These are phyloP conservation scores for Stachybotrys echinatus DNA, from an alignment of 2,329 filamentous ascomycete species.

Conservation along the genomic window DNA sequence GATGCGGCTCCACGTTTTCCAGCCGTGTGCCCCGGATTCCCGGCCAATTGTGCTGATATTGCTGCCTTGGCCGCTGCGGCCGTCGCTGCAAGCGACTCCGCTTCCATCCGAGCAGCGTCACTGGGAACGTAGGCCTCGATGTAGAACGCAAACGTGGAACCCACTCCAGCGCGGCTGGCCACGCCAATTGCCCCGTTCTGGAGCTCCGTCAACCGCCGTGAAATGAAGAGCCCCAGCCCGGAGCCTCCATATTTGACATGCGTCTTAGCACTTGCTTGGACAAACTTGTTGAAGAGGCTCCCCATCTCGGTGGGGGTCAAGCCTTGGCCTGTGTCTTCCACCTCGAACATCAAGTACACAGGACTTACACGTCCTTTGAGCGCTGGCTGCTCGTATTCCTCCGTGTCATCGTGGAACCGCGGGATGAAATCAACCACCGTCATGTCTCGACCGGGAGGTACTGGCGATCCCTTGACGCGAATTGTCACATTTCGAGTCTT, in stretches of 20 bases:
- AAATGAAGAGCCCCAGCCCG: conserved; percentile 75
- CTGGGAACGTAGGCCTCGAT: conserved; percentile 51
- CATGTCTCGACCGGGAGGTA: conserved; percentile 31
- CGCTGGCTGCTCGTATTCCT: conserved; percentile 28
- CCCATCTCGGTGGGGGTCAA: conserved; percentile 67
- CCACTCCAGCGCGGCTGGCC: conserved; percentile 60
- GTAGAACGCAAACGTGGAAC: conserved; percentile 72
- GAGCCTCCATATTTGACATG: conserved; percentile 77
- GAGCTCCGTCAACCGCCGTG: conserved; percentile 70
- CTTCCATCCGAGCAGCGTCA: conserved; percentile 32
- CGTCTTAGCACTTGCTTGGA: conserved; percentile 69
- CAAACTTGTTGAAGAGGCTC: conserved; percentile 71
- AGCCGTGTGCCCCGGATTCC: conserved; percentile 14
- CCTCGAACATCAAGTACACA: conserved; percentile 65
- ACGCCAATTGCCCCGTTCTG: conserved; percentile 79
- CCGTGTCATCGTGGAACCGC: conserved; percentile 41
- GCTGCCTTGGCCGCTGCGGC: conserved; percentile 7
- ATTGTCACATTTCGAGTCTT: conserved; percentile 50
- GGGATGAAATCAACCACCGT: conserved; percentile 58
- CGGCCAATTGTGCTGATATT: conserved; percentile 14
- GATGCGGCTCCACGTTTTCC: background rate
- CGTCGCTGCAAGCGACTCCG: conserved; percentile 28
- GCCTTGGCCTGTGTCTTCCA: conserved; percentile 73
- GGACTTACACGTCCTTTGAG: conserved; percentile 33
- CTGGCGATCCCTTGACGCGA: conserved; percentile 37